Evolutionary conservation across 2,329 filamentous ascomycete species (phyloP).

Genomic region (Phaeoacremonium minimum): DNA sequence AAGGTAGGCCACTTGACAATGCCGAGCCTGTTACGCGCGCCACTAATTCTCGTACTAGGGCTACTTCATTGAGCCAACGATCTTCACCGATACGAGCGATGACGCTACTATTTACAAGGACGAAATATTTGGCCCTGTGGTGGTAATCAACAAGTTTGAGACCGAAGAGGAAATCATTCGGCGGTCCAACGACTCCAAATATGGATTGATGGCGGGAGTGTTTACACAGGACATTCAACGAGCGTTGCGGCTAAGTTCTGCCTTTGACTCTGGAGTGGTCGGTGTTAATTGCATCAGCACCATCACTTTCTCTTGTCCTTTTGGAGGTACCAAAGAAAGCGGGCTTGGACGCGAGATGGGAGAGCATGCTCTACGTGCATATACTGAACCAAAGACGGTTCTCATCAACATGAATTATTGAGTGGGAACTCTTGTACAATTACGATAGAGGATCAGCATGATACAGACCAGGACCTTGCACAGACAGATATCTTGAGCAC

Average conservation of each 20-base stretch:
- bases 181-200: slow-evolving; percentile 57
- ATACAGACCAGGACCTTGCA: no score
- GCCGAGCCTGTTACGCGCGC: no score
- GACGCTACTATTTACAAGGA: slow-evolving; percentile 9
- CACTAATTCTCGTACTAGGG: slow-evolving; percentile 3
- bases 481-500: no score
- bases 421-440: no score
- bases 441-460: no score
- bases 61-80: slow-evolving; percentile 11
- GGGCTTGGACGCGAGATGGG: slow-evolving; percentile 20
- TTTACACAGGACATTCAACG: slow-evolving; percentile 63
- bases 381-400: slow-evolving; percentile 1
- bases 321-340: slow-evolving; percentile 22
- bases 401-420: no score
- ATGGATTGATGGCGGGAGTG: slow-evolving; percentile 61
- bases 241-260: slow-evolving; percentile 57
- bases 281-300: slow-evolving; percentile 9
- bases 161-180: slow-evolving; percentile 60
- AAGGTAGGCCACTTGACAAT: no score
- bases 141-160: slow-evolving; percentile 59
- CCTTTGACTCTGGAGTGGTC: slow-evolving; percentile 30
- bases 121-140: slow-evolving; percentile 13
- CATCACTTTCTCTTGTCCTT: slow-evolving; percentile 6
- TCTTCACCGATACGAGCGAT: slow-evolving; percentile 8
- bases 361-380: slow-evolving; percentile 4